A percentile compares a stretch with the other conserved stretches of the same genome.
phyloP scores from a whole-genome alignment of 352 stramenopile species.

The Pythium periplocum region DNA sequence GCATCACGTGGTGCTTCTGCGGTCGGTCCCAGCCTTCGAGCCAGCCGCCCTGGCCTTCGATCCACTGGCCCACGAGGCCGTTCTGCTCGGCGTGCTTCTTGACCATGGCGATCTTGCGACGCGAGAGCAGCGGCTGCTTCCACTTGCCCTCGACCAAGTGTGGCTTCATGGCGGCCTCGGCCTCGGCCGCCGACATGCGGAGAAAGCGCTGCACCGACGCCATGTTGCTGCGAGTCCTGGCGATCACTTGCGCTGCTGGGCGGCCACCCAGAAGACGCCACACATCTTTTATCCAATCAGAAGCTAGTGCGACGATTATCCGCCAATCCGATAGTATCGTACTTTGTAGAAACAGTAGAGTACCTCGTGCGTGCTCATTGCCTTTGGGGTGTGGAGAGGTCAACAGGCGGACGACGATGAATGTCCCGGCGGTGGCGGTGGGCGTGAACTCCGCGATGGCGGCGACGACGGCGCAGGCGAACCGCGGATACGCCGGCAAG shows the following conservation, averaged over 20 bases:
- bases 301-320: not conserved
- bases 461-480: not conserved
- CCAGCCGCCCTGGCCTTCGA: slow-evolving; percentile 76
- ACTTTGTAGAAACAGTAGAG: slow-evolving; percentile 3
- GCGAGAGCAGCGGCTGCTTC: slow-evolving; percentile 76
- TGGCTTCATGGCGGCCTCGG: slow-evolving; percentile 75
- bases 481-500: slow-evolving; percentile 13
- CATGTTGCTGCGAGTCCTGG: slow-evolving; percentile 7
- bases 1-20: slow-evolving; percentile 86
- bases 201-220: slow-evolving; percentile 66
- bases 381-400: too few species aligned
- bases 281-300: slow-evolving; percentile 1
- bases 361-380: not conserved
- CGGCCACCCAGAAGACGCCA: not conserved
- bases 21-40: slow-evolving; percentile 66
- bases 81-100: slow-evolving; percentile 79
- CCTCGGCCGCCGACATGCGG: slow-evolving; percentile 62
- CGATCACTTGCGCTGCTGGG: not conserved
- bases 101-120: slow-evolving; percentile 74
- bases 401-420: too few species aligned
- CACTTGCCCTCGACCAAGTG: slow-evolving; percentile 77
- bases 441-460: slow-evolving; percentile 9
- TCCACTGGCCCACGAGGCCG: slow-evolving; percentile 68
- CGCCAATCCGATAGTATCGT: slow-evolving; percentile 11
- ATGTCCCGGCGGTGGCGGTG: not conserved